A percentile compares a stretch with the other conserved stretches of the same genome.
Evolutionary conservation across 1,284 basidiomycete genomes (phyloP).

Genomic region (Ceraceosorus bombacis): DNA sequence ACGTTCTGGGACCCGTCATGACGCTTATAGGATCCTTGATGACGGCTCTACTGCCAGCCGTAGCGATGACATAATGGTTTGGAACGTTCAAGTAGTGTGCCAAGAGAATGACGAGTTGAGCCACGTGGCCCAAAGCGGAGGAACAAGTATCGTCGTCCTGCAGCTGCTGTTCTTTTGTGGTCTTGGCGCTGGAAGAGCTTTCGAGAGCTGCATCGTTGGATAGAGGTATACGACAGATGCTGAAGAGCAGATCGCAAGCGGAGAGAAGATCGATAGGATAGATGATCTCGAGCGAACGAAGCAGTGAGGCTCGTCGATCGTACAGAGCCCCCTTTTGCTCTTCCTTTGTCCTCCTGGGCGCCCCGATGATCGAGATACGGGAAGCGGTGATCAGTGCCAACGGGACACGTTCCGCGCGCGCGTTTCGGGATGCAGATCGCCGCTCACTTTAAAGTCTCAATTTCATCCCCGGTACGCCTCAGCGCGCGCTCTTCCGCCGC

Average conservation of each 20-base stretch:
- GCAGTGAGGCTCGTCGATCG: conserved; percentile 16
- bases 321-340: neutral
- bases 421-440: neutral
- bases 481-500: too few species aligned
- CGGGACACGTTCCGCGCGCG: too few species aligned
- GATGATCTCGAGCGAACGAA: conserved; percentile 37
- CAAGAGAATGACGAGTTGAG: conserved; percentile 38
- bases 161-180: neutral
- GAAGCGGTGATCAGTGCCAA: neutral
- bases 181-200: conserved; percentile 9
- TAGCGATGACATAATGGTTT: conserved; percentile 40
- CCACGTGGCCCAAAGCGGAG: conserved; percentile 36
- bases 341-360: neutral
- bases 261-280: conserved; percentile 43
- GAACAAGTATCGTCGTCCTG: conserved; percentile 32
- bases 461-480: too few species aligned
- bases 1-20: conserved; percentile 40
- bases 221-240: conserved; percentile 36
- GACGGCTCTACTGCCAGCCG: conserved; percentile 37
- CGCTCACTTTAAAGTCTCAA: too few species aligned
- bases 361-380: too few species aligned
- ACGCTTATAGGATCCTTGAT: conserved; percentile 42
- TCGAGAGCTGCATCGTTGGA: conserved; percentile 28
- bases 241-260: conserved; percentile 39
- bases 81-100: conserved; percentile 33